Base-by-base conservation (phyloP, 495 filamentous ascomycete genomes). In the Xylaria sp. region DNA sequence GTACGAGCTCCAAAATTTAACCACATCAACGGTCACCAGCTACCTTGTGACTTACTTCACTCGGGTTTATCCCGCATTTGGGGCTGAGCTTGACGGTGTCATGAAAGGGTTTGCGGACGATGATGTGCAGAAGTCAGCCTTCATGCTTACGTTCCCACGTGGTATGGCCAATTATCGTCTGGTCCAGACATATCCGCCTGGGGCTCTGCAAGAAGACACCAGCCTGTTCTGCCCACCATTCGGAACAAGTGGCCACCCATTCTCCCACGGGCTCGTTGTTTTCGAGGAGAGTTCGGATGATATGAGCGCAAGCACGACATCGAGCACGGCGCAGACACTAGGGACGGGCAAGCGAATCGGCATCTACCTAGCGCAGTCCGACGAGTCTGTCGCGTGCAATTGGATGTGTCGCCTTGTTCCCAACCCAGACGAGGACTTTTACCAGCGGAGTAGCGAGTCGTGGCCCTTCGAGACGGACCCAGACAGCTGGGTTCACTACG, bases 41-140 rank as follows among this genome's bases (percentile, higher is more conserved):
- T 76, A 74, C 41, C 57, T 69, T 33, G 69, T 78, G 69, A 72
- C 76, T 11, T 73, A 76, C 61, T 78, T 78, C 19, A 68, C 72
- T 0, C 69, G 72, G 15, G 65, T 76, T 24, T 78, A 78, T 69
- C 70, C 74, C 1, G 37, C 72, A 19, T 73, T 71, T 9, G 76
- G 76, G 5, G 72, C 67, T 62, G 74, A 78, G 64, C 72, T 78
- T 41, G 76, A 78, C 44, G n/a, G 53, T 12, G 72, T 74, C 43
- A 61, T 76, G 70, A 78, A 76, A 37, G 72, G 74, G 0, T 76
- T 76, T 31, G 70, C 67, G 11, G 26, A 72, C 24, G 69, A 58
- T n/a, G 43, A 59, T 26, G 33, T 33, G 11, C 68, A 46, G 17
- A 53, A 74, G 3, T 26, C 50, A 15, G 74, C 71, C 0, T 76